Conservation (phyloP, 768 basidiomycete species). For the Leccinum ochraceum region DNA sequence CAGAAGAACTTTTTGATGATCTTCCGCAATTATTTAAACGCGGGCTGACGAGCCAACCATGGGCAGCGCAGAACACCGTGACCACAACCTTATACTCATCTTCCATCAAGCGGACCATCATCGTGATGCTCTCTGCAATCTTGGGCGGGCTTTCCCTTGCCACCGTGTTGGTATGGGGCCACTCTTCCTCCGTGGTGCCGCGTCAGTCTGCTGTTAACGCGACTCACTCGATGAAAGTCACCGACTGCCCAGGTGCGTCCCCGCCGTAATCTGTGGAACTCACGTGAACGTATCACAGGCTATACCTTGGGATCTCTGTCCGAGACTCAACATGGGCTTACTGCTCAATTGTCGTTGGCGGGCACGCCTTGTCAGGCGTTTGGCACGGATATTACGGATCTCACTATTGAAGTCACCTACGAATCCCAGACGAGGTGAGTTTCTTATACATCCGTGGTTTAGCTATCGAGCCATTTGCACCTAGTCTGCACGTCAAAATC, state of each 20-base stretch:
- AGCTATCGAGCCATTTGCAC: conserved; percentile 3
- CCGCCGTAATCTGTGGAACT: not conserved
- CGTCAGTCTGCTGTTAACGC: conserved; percentile 6
- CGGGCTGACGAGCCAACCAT: no score
- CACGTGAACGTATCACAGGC: conserved; percentile 37
- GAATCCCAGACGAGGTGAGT: conserved; percentile 54
- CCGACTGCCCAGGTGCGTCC: conserved; percentile 33
- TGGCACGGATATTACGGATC: conserved; percentile 54
- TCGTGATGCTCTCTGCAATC: conserved; percentile 6
- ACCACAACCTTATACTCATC: not conserved
- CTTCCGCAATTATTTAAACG: no score
- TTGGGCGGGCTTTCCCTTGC: conserved; percentile 10
- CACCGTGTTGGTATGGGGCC: conserved; percentile 5
- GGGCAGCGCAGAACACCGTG: no score
- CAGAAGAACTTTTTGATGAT: no score
- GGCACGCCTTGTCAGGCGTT: conserved; percentile 66
- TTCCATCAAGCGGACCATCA: not conserved
- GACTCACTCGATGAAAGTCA: conserved; percentile 30
- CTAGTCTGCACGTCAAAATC: conserved; percentile 68
- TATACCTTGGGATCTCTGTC: conserved; percentile 50
- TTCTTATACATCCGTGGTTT: not conserved
- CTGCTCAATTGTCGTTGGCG: conserved; percentile 53
- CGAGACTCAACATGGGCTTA: conserved; percentile 49
- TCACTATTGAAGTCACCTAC: conserved; percentile 69
- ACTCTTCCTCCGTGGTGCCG: conserved; percentile 8